Conservation (phyloP, 2,329 filamentous ascomycete genomes). For the Scopulariopsis brevicaulis region DNA sequence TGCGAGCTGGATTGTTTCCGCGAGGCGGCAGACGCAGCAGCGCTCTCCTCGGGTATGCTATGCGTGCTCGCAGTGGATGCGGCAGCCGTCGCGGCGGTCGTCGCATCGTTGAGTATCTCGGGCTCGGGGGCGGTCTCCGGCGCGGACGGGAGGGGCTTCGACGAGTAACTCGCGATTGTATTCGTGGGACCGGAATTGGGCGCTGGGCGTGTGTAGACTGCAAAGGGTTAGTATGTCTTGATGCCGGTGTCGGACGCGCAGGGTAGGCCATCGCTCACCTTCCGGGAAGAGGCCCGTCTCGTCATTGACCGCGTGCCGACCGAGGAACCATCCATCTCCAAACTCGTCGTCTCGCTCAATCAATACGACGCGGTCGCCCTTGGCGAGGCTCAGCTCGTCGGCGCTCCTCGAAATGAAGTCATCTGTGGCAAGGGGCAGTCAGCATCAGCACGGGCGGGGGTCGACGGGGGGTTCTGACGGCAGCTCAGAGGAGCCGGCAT, state of each 20-base stretch:
- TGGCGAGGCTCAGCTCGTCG: slow-evolving; percentile 81
- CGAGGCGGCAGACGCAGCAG: slow-evolving; percentile 1
- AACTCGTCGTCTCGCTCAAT: slow-evolving; percentile 83
- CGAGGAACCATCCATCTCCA: slow-evolving; percentile 78
- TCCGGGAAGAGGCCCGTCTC: slow-evolving; percentile 74
- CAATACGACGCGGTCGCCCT: slow-evolving; percentile 74
- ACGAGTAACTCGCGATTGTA: slow-evolving; percentile 7
- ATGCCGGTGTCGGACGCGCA: background rate
- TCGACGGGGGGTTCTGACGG: background rate
- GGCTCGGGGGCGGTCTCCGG: slow-evolving; percentile 17
- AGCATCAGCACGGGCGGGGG: background rate
- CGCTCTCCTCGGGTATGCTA: background rate
- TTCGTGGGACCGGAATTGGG: slow-evolving; percentile 26
- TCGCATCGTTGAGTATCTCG: slow-evolving; percentile 7
- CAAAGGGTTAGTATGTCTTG: background rate
- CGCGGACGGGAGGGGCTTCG: slow-evolving; percentile 18
- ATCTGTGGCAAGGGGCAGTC: slow-evolving; percentile 39
- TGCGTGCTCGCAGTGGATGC: slow-evolving; percentile 6
- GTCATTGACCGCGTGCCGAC: slow-evolving; percentile 59
- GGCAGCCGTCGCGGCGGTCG: slow-evolving; percentile 11
- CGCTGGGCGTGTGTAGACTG: slow-evolving; percentile 51
- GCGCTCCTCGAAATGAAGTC: slow-evolving; percentile 86
- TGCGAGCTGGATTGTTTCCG: slow-evolving; percentile 12
- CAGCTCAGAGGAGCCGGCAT: background rate
- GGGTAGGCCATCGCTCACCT: slow-evolving; percentile 39